Percentiles rank a stretch among this genome's conserved stretches.
phyloP scores from a whole-genome alignment of 1,284 basidiomycete genomes.

The Takashimella tepidaria region DNA sequence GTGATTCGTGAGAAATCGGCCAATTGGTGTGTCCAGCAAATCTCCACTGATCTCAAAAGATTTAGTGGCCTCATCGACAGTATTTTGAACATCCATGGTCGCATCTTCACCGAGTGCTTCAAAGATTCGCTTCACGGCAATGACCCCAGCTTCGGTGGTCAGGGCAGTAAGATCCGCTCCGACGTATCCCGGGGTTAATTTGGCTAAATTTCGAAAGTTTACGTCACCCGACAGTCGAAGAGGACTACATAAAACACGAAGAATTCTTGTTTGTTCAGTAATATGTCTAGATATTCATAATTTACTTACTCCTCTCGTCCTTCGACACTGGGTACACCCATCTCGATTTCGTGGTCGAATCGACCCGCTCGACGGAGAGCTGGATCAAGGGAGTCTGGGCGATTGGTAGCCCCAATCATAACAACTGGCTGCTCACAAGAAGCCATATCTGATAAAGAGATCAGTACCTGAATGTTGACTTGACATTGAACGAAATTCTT shows the following conservation, averaged over 20 bases:
- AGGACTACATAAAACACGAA: constrained; percentile 56
- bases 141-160: constrained; percentile 88
- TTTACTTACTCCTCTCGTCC: constrained; percentile 73
- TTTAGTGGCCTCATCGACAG: constrained; percentile 28
- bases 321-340: constrained; percentile 91
- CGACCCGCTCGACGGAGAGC: constrained; percentile 87
- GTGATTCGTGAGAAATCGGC: constrained; percentile 80
- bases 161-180: constrained; percentile 89
- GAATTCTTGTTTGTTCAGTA: constrained; percentile 65
- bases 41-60: constrained; percentile 42
- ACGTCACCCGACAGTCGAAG: constrained; percentile 37
- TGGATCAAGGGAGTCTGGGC: constrained; percentile 89
- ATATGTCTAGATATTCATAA: too few species aligned
- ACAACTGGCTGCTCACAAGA: constrained; percentile 64
- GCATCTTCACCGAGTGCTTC: constrained; percentile 58
- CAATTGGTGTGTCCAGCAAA: constrained; percentile 64
- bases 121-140: constrained; percentile 95
- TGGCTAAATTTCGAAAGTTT: constrained; percentile 59
- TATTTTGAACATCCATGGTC: constrained; percentile 17
- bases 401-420: constrained; percentile 93
- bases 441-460: constrained; percentile 35
- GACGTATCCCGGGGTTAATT: constrained; percentile 93
- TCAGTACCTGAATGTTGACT: too few species aligned
- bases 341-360: constrained; percentile 96
- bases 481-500: too few species aligned